Percentiles rank a stretch among this genome's conserved stretches.
These are phyloP conservation scores for Ophiostoma populinum DNA, from an alignment of 2,329 filamentous ascomycete species.

Conservation along the genomic window DNA sequence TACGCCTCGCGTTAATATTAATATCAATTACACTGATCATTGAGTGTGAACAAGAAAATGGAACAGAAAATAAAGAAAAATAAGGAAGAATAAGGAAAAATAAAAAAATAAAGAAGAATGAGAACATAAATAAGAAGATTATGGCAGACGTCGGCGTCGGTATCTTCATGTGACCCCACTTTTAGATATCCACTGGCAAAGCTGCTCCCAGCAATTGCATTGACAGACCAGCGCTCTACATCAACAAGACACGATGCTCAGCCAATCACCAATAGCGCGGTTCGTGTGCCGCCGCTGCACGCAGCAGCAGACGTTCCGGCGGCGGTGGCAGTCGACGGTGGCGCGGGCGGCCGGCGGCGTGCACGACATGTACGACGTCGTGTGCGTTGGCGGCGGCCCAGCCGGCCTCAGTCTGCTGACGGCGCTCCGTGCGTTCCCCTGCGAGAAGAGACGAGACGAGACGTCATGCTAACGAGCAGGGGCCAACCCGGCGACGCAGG, in stretches of 20 bases:
- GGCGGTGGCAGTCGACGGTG: constrained; percentile 11
- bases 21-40: too few species aligned
- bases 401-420: constrained; percentile 71
- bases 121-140: too few species aligned
- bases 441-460: too few species aligned
- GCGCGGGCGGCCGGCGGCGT: constrained; percentile 4
- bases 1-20: too few species aligned
- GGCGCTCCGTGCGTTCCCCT: constrained; percentile 51
- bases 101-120: too few species aligned
- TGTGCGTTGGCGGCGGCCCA: constrained; percentile 79
- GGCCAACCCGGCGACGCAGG: constrained; percentile 55
- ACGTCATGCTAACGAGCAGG: constrained; percentile 32
- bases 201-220: background rate
- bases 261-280: constrained; percentile 1
- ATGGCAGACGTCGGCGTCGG: too few species aligned
- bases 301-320: constrained; percentile 23
- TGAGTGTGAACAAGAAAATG: too few species aligned
- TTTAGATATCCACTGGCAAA: constrained; percentile 1
- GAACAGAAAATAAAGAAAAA: too few species aligned
- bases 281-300: constrained; percentile 30
- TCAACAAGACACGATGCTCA: constrained; percentile 7
- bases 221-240: background rate
- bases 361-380: constrained; percentile 78
- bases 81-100: too few species aligned
- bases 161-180: too few species aligned